These are phyloP conservation scores for Colletotrichum cuscutae DNA, from an alignment of 2,329 filamentous ascomycete species.

Conservation along the genomic window DNA sequence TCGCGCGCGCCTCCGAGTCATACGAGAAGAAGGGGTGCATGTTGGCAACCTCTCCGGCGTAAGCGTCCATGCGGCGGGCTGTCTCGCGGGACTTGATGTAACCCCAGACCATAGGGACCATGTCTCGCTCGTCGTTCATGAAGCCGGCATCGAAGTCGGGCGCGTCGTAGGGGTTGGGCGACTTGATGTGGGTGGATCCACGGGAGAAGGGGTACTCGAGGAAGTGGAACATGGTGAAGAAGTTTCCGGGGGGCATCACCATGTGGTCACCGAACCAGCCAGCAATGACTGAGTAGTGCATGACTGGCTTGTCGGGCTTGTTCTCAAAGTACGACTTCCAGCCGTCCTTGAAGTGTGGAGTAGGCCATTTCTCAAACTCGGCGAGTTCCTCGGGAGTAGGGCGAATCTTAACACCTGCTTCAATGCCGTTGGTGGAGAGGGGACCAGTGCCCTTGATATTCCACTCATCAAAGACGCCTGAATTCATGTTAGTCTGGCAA, in stretches of 20 bases:
- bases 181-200: slow-evolving; percentile 76
- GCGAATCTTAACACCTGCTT: slow-evolving; percentile 82
- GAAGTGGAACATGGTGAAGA: slow-evolving; percentile 89
- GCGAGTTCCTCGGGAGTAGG: slow-evolving; percentile 75
- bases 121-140: slow-evolving; percentile 87
- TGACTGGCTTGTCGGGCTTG: slow-evolving; percentile 87
- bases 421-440: slow-evolving; percentile 81
- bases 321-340: slow-evolving; percentile 88
- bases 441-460: slow-evolving; percentile 82
- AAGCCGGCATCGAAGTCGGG: slow-evolving; percentile 85
- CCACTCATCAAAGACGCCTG: slow-evolving; percentile 79
- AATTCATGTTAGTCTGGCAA: slow-evolving; percentile 8
- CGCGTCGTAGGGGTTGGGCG: slow-evolving; percentile 76
- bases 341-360: slow-evolving; percentile 76
- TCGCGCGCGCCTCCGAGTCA: slow-evolving; percentile 74
- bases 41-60: slow-evolving; percentile 76
- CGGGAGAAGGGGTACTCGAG: slow-evolving; percentile 81
- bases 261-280: slow-evolving; percentile 73
- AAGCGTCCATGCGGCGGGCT: slow-evolving; percentile 80
- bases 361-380: slow-evolving; percentile 78
- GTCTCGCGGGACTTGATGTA: slow-evolving; percentile 87
- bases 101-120: slow-evolving; percentile 86
- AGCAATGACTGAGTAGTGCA: slow-evolving; percentile 84
- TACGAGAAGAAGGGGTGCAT: slow-evolving; percentile 80
- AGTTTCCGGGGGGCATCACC: slow-evolving; percentile 77